Base-by-base conservation (phyloP, 2,329 filamentous ascomycete genomes). In the Talaromyces marneffei region DNA sequence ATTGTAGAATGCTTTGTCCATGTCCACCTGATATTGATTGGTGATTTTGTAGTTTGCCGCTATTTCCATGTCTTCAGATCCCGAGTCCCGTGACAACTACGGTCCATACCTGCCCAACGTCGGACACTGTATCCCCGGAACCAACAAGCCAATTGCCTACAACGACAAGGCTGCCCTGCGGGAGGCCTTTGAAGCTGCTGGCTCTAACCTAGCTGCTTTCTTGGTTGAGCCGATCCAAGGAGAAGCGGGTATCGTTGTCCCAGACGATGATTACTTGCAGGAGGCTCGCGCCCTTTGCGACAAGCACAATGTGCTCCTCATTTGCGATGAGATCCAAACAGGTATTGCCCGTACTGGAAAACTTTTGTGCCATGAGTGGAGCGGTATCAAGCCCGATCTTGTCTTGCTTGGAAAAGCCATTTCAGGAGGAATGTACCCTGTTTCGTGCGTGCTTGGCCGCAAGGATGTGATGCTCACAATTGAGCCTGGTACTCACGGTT, bases 301-400 rank as follows among this genome's bases (percentile, higher is more conserved):
- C 77, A 90, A 96, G 82, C 86, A 97, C 83, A 96, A 97, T 66
- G 92, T 96, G 40, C 86, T 99, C 53, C 80, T 99, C 72, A 97
- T 99, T 76, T 96, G 91, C 76, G 94, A 99, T 75, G 94, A 99
- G 83, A 97, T 99, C 70, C 94, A 99, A 79, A 99, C 94, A 4
- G 93, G 93, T 67, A 96, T 99, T 72, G 94, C 92, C 59, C 88
- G 94, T 65, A 99, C 94, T 18, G 94, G 94, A 58, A 90, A 89
- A 72, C 89, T 99, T 80, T 86, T 99, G 59, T 96, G 92, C 82
- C 89, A 90, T 71, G 87, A 99, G 78, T 97, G 94, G 92, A 88
- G 90, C 61, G 90, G 88, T 68, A 92, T 99, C 81, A 95, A 93
- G 81, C 94, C 93, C 40, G 94, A 99, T 74, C 84, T 99, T 71